Conservation (phyloP, 1,139 yeast genomes). For the Nakaseomyces kungkrabaensis region DNA sequence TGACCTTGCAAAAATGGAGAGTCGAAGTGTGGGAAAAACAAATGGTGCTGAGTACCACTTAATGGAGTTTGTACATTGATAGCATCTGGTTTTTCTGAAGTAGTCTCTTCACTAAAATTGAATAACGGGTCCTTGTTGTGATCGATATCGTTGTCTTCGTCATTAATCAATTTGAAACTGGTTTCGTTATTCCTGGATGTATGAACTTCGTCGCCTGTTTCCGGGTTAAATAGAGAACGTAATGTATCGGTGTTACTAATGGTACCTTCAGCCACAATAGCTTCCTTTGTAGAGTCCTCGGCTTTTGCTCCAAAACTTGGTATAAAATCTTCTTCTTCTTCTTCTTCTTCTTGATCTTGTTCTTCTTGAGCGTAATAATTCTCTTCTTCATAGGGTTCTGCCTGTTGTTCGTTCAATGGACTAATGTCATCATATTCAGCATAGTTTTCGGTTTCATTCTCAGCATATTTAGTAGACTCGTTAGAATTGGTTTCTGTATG, state of each 20-base stretch:
- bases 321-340: slow-evolving; percentile 35
- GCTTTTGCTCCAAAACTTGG: slow-evolving; percentile 39
- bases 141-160: slow-evolving; percentile 33
- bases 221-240: slow-evolving; percentile 54
- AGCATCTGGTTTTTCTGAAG: slow-evolving; percentile 5
- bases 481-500: not conserved
- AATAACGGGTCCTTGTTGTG: slow-evolving; percentile 16
- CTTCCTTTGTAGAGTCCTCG: slow-evolving; percentile 6
- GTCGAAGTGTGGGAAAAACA: slow-evolving; percentile 73
- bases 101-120: slow-evolving; percentile 7
- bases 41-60: slow-evolving; percentile 21
- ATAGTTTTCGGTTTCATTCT: not conserved
- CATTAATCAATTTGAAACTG: slow-evolving; percentile 29
- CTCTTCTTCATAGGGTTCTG: not conserved
- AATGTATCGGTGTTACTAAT: slow-evolving; percentile 46
- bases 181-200: not conserved
- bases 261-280: slow-evolving; percentile 19
- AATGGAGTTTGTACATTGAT: slow-evolving; percentile 6
- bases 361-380: slow-evolving; percentile 2
- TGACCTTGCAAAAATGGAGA: slow-evolving; percentile 85
- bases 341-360: slow-evolving; percentile 2
- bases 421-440: slow-evolving; percentile 32
- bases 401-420: slow-evolving; percentile 10
- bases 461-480: not conserved
- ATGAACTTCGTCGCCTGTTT: slow-evolving; percentile 18